Evolutionary conservation across 2,329 filamentous ascomycete species (phyloP), one percentile per base, ranked within the genome.

Genomic region (Alternaria triticina): DNA sequence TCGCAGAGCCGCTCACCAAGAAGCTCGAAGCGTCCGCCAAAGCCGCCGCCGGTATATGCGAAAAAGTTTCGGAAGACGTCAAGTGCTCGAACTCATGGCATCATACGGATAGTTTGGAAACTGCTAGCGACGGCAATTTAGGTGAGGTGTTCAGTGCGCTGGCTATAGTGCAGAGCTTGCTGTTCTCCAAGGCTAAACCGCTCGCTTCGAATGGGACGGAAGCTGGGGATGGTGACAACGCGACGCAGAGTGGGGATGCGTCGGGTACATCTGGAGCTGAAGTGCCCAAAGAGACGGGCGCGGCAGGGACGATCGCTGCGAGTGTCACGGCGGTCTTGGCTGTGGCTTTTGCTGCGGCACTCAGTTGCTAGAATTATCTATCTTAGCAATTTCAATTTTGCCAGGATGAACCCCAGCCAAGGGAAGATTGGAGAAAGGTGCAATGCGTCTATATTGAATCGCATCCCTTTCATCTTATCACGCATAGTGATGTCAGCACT

Each of bases 141-240:
- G 64, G 69, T 7, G 70, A 74, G 36, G 43, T 66, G 0, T 68
- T 70, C 17, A 59, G 59, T 55, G 70, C 75, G 4, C 43, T 77
- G 50, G 63, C 69, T 28, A 69, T 66, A 13, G 64, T 77, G 5
- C 73, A 77, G 56, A 68, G 56, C 5, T 49, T 75, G 25, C 54
- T 77, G 40, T 73, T 70, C 47, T 59, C 62, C 5, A 30, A 69
- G 10, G 64, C 70, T 3, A 61, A 70, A 43, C 33, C 55, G 1
- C n/a, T 6, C 23, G 27, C 27, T 25, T 51, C 54, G 28, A 57
- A 36, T 25, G 23, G 13, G 20, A 36, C 49, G 5, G 30, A 13
- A 25, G 17, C 17, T 36, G 30, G 13, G 6, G n/a, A 3, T 17
- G 56, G 54, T 20, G 54, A 36, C 1, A 61, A 61, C 17, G 20